Conservation (phyloP, 345 rosid genomes). For the Bretschneidera sinensis region DNA sequence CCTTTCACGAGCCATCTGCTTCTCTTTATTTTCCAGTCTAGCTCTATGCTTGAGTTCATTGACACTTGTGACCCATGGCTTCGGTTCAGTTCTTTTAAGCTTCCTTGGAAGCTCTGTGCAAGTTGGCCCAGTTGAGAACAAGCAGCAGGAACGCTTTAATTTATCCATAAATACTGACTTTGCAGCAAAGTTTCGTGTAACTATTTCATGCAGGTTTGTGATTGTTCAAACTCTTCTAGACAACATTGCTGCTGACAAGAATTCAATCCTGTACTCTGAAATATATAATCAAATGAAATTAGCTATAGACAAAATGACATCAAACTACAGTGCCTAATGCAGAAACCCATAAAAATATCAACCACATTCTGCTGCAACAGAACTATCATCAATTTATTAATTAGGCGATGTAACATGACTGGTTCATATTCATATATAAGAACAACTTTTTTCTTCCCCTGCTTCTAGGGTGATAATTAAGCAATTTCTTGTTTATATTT, state of each 20-base stretch:
- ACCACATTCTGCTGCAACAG: neutral
- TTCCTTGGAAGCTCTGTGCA: conserved; percentile 29
- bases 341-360: neutral
- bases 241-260: conserved; percentile 18
- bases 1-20: conserved; percentile 33
- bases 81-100: conserved; percentile 37
- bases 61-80: conserved; percentile 43
- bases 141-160: conserved; percentile 16
- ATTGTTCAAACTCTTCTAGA: conserved; percentile 8
- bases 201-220: neutral
- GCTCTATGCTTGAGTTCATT: conserved; percentile 40
- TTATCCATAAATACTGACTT: neutral
- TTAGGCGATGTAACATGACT: too few species aligned
- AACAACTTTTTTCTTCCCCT: too few species aligned
- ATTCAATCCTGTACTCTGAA: neutral
- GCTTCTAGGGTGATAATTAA: too few species aligned
- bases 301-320: neutral
- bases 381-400: too few species aligned
- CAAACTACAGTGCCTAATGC: neutral
- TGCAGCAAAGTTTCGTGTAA: conserved; percentile 6
- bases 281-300: too few species aligned
- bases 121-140: conserved; percentile 18
- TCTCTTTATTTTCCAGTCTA: conserved; percentile 26
- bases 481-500: too few species aligned
- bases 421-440: too few species aligned